phyloP scores from a whole-genome alignment of 495 filamentous ascomycete genomes.

The Talaromyces trachyspermus region DNA sequence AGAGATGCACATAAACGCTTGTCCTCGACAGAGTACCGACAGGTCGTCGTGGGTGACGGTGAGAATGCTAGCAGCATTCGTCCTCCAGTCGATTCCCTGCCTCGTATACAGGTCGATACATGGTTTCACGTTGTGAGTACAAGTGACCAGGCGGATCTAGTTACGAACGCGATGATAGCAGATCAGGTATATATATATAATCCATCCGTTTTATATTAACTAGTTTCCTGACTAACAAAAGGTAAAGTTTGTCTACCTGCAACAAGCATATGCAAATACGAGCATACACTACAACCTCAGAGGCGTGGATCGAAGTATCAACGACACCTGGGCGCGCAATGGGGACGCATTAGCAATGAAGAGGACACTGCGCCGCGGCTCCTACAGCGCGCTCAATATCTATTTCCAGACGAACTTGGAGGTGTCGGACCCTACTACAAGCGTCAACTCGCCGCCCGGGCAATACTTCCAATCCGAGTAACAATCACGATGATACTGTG shows the following conservation, averaged over 20 bases:
- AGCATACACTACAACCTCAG: constrained; percentile 50
- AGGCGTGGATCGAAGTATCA: constrained; percentile 64
- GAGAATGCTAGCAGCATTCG: constrained; percentile 15
- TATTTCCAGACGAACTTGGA: constrained; percentile 46
- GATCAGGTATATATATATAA: constrained; percentile 29
- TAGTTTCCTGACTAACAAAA: neutral
- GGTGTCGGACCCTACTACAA: constrained; percentile 9
- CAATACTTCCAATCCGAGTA: neutral
- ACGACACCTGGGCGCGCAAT: constrained; percentile 60
- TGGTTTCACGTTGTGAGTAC: constrained; percentile 44
- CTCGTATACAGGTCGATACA: constrained; percentile 37
- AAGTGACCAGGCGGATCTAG: constrained; percentile 20
- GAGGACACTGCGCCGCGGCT: constrained; percentile 49
- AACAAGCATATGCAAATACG: constrained; percentile 34
- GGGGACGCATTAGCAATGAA: constrained; percentile 58
- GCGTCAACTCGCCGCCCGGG: neutral
- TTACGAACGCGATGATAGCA: constrained; percentile 34
- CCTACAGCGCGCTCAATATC: constrained; percentile 42
- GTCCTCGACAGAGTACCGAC: constrained; percentile 11
- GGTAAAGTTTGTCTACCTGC: constrained; percentile 35
- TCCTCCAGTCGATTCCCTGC: neutral
- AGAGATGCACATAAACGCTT: constrained; percentile 22
- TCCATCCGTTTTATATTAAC: neutral
- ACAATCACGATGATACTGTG: neutral
- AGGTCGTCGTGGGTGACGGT: constrained; percentile 6